Evolutionary conservation across 176 grass and related monocot genomes (phyloP).

Genomic region (Otatea glauca): DNA sequence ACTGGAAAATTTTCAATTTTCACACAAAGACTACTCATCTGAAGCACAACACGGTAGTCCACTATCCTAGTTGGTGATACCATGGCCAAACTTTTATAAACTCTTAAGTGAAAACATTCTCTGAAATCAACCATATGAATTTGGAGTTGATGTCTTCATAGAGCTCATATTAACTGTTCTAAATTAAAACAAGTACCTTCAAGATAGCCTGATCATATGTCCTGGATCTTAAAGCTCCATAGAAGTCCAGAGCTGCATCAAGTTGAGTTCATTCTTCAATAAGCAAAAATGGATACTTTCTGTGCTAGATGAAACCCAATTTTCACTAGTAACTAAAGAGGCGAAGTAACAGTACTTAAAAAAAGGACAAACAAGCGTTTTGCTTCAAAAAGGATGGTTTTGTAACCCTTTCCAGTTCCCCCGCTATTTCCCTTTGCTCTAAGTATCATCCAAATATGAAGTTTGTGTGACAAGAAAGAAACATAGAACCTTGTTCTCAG

Average conservation of each 20-base stretch:
- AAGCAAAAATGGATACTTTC: neutral
- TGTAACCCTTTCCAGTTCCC: neutral
- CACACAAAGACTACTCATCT: neutral
- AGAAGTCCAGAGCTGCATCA: conserved; percentile 87
- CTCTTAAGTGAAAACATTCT: neutral
- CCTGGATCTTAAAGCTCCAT: conserved; percentile 88
- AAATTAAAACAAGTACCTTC: conserved; percentile 56
- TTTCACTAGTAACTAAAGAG: neutral
- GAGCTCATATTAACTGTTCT: neutral
- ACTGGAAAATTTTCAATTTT: neutral
- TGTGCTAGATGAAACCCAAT: neutral
- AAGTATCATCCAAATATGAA: neutral
- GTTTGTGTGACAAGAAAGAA: neutral
- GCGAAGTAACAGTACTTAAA: neutral
- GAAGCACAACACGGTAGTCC: neutral
- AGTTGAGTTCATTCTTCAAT: conserved; percentile 24
- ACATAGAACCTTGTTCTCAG: neutral
- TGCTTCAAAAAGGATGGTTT: neutral
- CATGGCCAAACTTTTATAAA: neutral
- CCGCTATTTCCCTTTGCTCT: neutral
- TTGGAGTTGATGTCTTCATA: conserved; percentile 11
- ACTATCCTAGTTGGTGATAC: neutral
- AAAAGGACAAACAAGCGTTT: neutral
- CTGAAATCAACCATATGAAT: neutral
- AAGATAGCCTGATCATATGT: conserved; percentile 89